A percentile compares a stretch with the other conserved stretches of the same genome.
Evolutionary conservation across 2,329 filamentous ascomycete species (phyloP).

Genomic region (Exophiala viscosa): DNA sequence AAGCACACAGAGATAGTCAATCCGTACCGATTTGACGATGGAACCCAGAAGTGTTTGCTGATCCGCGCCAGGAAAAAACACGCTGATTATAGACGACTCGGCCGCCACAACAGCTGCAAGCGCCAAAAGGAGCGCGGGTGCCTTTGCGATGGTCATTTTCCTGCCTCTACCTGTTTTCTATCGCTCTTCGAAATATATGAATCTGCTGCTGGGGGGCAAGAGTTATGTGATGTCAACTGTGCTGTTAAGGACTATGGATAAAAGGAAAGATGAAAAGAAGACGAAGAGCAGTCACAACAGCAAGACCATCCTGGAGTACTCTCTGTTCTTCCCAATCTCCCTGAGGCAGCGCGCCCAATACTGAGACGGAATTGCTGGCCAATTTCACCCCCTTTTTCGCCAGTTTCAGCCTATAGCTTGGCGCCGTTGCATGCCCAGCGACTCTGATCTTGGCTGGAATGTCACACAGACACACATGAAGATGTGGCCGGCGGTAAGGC

Average conservation of each 20-base stretch:
- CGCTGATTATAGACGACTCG: constrained; percentile 16
- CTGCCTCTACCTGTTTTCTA: background rate
- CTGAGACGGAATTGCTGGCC: background rate
- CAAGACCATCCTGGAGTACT: no score
- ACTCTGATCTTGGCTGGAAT: background rate
- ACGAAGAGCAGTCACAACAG: background rate
- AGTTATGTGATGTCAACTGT: no score
- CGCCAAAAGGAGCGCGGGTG: constrained; percentile 3
- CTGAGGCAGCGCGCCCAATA: no score
- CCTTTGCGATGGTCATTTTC: constrained; percentile 14
- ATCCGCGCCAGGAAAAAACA: constrained; percentile 20
- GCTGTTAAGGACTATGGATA: background rate
- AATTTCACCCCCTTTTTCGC: background rate
- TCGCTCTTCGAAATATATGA: background rate
- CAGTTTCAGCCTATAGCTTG: background rate
- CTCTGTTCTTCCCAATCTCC: no score
- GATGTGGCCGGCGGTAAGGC: no score
- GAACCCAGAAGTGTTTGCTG: constrained; percentile 19
- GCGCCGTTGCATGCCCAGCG: background rate
- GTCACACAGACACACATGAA: background rate
- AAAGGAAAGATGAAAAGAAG: background rate
- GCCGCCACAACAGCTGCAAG: constrained; percentile 13
- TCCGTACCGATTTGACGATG: constrained; percentile 17
- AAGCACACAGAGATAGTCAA: background rate
- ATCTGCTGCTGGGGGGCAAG: no score